Conservation (phyloP, 257 asterid species). For the Nicotiana knightiana region DNA sequence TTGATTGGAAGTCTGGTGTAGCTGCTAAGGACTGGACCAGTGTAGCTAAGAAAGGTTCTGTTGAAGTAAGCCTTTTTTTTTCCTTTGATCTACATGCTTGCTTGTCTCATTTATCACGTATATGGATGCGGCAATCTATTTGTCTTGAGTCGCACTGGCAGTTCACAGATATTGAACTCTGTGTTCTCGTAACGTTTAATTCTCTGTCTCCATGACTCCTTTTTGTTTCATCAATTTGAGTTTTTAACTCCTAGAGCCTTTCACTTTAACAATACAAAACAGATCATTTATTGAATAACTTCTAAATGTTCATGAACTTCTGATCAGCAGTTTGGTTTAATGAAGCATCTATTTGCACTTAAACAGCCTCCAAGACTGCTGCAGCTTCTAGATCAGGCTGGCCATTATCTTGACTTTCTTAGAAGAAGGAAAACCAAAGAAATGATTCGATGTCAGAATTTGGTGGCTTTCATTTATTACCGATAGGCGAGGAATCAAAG, state of each 20-base stretch:
- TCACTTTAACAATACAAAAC: not conserved
- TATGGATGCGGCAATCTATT: not conserved
- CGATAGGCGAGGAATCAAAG: not conserved
- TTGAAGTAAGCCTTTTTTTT: conserved; percentile 53
- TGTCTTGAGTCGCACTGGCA: not conserved
- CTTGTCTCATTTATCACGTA: not conserved
- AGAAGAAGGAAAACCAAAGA: not conserved
- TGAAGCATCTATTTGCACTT: not conserved
- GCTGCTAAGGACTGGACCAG: conserved; percentile 90
- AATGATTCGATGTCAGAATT: not conserved
- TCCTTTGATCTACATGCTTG: not conserved
- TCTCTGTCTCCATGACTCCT: not conserved
- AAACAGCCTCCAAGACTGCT: not conserved
- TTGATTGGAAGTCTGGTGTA: conserved; percentile 89
- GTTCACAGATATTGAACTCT: not conserved
- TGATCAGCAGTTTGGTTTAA: not conserved
- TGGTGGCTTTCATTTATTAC: not conserved
- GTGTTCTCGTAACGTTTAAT: not conserved
- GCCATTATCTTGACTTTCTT: not conserved
- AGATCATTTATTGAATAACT: not conserved
- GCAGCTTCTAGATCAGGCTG: not conserved
- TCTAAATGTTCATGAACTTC: not conserved
- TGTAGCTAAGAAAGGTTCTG: conserved; percentile 85
- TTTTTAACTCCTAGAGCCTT: not conserved
- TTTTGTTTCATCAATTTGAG: not conserved